Base-by-base conservation (phyloP, 2,329 filamentous ascomycete species). In the Sodiomyces alkalinus region DNA sequence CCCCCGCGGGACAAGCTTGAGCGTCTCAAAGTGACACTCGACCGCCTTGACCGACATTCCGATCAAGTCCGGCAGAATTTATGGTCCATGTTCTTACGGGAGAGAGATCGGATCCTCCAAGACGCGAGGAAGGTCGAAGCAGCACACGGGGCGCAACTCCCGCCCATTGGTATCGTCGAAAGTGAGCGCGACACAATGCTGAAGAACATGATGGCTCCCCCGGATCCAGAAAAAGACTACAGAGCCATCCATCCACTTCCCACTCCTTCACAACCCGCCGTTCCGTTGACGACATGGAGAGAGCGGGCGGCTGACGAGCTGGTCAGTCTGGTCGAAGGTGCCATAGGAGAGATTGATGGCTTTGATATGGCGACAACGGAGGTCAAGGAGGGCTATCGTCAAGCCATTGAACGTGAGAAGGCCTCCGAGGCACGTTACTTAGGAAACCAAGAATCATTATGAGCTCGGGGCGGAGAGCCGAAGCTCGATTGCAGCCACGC, bases 51-150 rank as follows among this genome's bases (percentile, higher is more conserved):
- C 18, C 38, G 39, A 28, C 44, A 51, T 28, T 39, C 39, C 9
- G 32, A 31, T 2, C 46, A 39, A 10, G 46, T 53, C 13, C 40
- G 40, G 17, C 39, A 45, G 14, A 53, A 52, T 24, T 33, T 54
- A 14, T 20, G 45, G 17, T 44, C 43, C 33, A 43, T 54, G 26
- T 48, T 51, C 20, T 39, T 45, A 26, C 44, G 49, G 13, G 51
- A 55, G 35, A 45, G 45, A 31, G 33, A 30, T 15, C 49, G 50
- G 10, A 41, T 49, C 17, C 22, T 49, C 4, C 31, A 33, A 11
- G 33, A 37, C 6, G 45, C 45, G 3, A 36, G 35, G 8, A 29
- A 15, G 9, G 22, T 19, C 6, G 36, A 40, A 16, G 28, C 26
- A 6, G 16, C 18, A 18, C 12, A 19, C 7, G 29, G 24, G 5